A percentile compares a stretch with the other conserved stretches of the same genome.
These are phyloP conservation scores for Astraeus odoratus DNA, from an alignment of 768 basidiomycete species.

Conservation along the genomic window DNA sequence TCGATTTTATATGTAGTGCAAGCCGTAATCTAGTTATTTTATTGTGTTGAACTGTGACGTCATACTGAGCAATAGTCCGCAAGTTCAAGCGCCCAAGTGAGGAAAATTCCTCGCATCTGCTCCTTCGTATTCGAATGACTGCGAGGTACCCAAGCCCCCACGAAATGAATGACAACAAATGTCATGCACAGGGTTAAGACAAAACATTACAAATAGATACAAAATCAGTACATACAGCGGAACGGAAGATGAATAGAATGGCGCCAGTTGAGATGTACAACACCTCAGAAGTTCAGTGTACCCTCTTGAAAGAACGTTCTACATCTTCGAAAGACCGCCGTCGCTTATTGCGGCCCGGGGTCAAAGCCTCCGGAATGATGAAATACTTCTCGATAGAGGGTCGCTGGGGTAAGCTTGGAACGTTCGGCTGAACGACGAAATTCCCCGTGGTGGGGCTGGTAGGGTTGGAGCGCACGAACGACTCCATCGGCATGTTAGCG, in stretches of 20 bases:
- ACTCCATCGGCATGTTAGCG: conserved; percentile 51
- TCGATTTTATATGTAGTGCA: too few species aligned
- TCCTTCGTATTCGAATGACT: too few species aligned
- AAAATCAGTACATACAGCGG: conserved; percentile 1
- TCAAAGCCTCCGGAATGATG: conserved; percentile 12
- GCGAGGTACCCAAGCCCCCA: too few species aligned
- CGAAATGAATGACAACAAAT: too few species aligned
- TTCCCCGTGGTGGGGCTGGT: conserved; percentile 44
- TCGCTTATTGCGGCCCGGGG: conserved; percentile 19
- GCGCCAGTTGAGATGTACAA: conserved; percentile 9
- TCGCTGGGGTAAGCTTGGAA: conserved; percentile 18
- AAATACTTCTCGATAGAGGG: conserved; percentile 36
- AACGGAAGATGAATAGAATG: conserved; percentile 5
- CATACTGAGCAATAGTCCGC: too few species aligned
- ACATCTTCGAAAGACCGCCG: conserved; percentile 20
- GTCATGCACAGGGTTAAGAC: too few species aligned
- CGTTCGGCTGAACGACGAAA: conserved; percentile 9
- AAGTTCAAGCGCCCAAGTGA: too few species aligned
- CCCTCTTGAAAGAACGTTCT: conserved; percentile 19
- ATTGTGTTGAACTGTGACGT: too few species aligned
- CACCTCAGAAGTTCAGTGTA: conserved; percentile 5
- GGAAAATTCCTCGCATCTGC: too few species aligned
- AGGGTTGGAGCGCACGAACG: conserved; percentile 65
- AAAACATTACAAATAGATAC: conserved; percentile 17
- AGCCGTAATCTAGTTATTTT: too few species aligned